These are phyloP conservation scores for Acacia concinna DNA, from an alignment of 331 rosid species.

Conservation along the genomic window DNA sequence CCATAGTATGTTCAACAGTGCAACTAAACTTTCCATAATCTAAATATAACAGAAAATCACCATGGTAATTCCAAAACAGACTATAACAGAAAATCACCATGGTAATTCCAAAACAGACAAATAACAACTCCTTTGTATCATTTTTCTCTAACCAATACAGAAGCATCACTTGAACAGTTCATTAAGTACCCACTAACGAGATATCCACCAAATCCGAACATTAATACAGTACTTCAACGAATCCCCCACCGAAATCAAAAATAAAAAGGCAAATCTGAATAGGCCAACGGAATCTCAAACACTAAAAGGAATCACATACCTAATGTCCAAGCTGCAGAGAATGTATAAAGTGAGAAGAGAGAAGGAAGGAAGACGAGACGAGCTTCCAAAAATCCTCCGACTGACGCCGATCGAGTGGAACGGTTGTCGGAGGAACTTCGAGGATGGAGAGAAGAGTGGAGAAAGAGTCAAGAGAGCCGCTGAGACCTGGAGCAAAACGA, in stretches of 20 bases:
- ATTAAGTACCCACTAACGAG: background rate
- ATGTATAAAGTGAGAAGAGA: background rate
- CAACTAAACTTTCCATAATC: background rate
- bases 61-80: background rate
- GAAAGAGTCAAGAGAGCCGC: too few relatives aligned
- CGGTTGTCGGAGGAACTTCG: too few relatives aligned
- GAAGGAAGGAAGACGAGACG: background rate
- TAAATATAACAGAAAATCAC: too few relatives aligned
- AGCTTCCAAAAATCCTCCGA: too few relatives aligned
- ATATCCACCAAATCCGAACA: background rate
- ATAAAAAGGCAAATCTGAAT: too few relatives aligned
- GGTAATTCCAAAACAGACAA: background rate
- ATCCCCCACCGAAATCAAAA: background rate
- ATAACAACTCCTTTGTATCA: background rate
- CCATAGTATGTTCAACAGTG: background rate
- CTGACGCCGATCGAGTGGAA: too few relatives aligned
- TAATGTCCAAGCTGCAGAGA: background rate
- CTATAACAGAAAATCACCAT: background rate
- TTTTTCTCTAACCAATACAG: background rate
- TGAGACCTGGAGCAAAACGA: too few relatives aligned
- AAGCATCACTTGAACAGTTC: background rate
- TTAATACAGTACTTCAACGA: background rate
- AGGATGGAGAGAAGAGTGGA: too few relatives aligned
- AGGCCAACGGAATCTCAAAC: background rate
- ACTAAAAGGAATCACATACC: background rate